Evolutionary conservation across 2,329 filamentous ascomycete genomes (phyloP).

Genomic region (Trichoderma oligosporum): DNA sequence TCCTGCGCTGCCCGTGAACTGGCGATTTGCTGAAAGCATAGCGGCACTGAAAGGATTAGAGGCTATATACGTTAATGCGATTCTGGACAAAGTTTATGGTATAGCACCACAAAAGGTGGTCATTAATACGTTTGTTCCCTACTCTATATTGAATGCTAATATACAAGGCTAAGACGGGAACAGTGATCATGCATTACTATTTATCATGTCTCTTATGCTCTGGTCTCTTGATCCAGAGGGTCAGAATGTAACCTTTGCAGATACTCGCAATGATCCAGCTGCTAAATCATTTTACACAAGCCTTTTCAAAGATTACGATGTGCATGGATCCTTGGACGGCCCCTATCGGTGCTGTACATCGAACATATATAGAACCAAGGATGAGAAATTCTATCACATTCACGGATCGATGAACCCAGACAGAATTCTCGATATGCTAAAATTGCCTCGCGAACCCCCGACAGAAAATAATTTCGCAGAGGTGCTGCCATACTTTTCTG

Average conservation of each 20-base stretch:
- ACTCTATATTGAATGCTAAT: background rate
- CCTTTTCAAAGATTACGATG: background rate
- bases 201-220: slow-evolving; percentile 11
- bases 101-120: slow-evolving; percentile 36
- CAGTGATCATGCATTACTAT: slow-evolving; percentile 12
- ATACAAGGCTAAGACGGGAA: background rate
- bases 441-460: slow-evolving; percentile 3
- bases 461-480: background rate
- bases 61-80: slow-evolving; percentile 42
- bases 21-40: slow-evolving; percentile 53
- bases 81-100: slow-evolving; percentile 44
- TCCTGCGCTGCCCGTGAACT: slow-evolving; percentile 46
- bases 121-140: slow-evolving; percentile 41
- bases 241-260: background rate
- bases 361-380: slow-evolving; percentile 24
- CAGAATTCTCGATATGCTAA: slow-evolving; percentile 20
- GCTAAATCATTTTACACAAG: background rate
- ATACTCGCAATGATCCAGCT: background rate
- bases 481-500: slow-evolving; percentile 19
- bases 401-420: slow-evolving; percentile 25
- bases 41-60: slow-evolving; percentile 47
- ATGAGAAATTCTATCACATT: slow-evolving; percentile 23
- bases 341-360: slow-evolving; percentile 26
- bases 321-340: background rate
- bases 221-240: slow-evolving; percentile 6